Conservation (phyloP, 306 rosid genomes). For the Fragaria iinumae region DNA sequence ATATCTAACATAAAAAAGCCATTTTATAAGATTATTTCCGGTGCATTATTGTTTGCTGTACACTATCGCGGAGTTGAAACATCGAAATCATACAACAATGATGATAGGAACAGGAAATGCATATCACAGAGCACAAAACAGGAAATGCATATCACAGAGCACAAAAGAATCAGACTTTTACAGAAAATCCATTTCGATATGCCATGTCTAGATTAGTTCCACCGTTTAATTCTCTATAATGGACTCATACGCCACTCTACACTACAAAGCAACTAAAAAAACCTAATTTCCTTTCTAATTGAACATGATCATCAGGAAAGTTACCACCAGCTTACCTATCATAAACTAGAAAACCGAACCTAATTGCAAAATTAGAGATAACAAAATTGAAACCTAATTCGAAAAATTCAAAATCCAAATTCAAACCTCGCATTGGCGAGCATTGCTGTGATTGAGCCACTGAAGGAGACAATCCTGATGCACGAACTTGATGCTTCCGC, state of each 20-base stretch:
- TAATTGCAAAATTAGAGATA: not conserved
- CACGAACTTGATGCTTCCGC: slow-evolving; percentile 96
- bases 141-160: not conserved
- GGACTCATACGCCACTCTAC: not conserved
- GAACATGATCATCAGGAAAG: not conserved
- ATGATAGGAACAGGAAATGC: not conserved
- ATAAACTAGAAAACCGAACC: slow-evolving; percentile 5
- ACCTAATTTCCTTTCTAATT: not conserved
- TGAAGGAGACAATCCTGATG: slow-evolving; percentile 98
- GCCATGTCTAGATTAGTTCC: not conserved
- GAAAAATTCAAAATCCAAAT: not conserved
- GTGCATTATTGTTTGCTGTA: not conserved
- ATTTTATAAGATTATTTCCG: not conserved
- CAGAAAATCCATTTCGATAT: not conserved
- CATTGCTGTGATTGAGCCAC: slow-evolving; percentile 99
- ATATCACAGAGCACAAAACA: not conserved
- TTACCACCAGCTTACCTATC: not conserved
- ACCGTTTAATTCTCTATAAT: not conserved
- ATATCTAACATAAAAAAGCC: not conserved
- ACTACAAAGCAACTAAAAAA: not conserved
- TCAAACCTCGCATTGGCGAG: slow-evolving; percentile 98
- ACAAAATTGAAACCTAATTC: not conserved
- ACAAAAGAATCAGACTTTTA: not conserved
- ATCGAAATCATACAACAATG: not conserved
- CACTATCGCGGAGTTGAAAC: not conserved